A percentile compares a stretch with the other conserved stretches of the same genome.
Evolutionary conservation across 2,329 filamentous ascomycete genomes (phyloP).

Genomic region (Dichotomopilus funicola): DNA sequence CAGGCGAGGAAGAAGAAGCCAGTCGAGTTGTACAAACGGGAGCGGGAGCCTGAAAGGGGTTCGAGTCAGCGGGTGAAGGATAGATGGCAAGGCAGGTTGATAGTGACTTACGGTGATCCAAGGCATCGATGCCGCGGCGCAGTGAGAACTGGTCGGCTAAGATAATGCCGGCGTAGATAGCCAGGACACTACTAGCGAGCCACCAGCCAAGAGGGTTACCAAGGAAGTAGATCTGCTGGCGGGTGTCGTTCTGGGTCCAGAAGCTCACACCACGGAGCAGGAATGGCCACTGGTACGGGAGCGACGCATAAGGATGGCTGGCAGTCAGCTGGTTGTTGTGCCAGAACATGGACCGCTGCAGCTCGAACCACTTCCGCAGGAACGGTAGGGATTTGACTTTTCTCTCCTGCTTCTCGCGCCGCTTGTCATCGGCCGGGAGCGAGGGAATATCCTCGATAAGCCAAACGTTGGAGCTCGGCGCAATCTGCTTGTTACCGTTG

Average conservation of each 20-base stretch:
- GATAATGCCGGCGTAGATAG: slow-evolving; percentile 87
- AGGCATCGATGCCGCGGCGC: slow-evolving; percentile 83
- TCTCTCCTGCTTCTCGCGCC: slow-evolving; percentile 67
- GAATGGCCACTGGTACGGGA: slow-evolving; percentile 97
- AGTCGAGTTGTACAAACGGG: slow-evolving; percentile 93
- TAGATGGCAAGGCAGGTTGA: not conserved
- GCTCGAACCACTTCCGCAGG: slow-evolving; percentile 88
- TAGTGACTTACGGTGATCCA: slow-evolving; percentile 75
- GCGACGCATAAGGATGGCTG: slow-evolving; percentile 91
- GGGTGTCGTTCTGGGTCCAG: slow-evolving; percentile 95
- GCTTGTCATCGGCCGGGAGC: slow-evolving; percentile 62
- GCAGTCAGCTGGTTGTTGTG: slow-evolving; percentile 98
- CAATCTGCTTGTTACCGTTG: slow-evolving; percentile 96
- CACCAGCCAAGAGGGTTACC: slow-evolving; percentile 98
- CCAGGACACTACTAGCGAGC: slow-evolving; percentile 85
- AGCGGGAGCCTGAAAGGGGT: slow-evolving; percentile 64
- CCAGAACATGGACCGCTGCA: slow-evolving; percentile 98
- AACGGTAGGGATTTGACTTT: slow-evolving; percentile 82
- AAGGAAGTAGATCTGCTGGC: slow-evolving; percentile 96
- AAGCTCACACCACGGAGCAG: slow-evolving; percentile 94
- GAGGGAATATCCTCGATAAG: slow-evolving; percentile 86
- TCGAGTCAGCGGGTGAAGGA: slow-evolving; percentile 26
- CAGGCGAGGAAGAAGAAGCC: slow-evolving; percentile 98
- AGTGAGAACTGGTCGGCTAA: slow-evolving; percentile 90
- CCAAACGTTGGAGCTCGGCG: slow-evolving; percentile 89